Base-by-base conservation (phyloP, 306 rosid genomes). In the Trifolium pratense region DNA sequence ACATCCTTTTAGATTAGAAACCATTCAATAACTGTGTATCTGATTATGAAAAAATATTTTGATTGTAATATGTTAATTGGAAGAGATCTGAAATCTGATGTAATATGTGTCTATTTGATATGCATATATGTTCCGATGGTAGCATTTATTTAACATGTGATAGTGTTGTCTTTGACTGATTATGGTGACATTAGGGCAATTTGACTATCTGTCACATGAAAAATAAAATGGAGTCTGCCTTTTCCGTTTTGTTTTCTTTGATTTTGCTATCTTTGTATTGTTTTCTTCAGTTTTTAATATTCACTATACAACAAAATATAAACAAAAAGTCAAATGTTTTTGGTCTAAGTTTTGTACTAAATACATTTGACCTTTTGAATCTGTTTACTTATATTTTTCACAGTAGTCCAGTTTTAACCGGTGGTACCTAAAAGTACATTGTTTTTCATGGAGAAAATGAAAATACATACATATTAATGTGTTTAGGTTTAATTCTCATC, bases 401-500 rank as follows among this genome's bases (percentile, higher is more conserved):
- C 5, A n/a, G n/a, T 21, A 43, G 13, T 12, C n/a, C 5, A 43
- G 1, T 2, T 43, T 43, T 43, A 43, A 12, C n/a, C 6, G 13
- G 13, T 13, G 49, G 1, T 13, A 12, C 49, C 49, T 13, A 43
- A 43, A 12, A 13, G 16, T 43, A 43, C 49, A 43, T 0, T 43
- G 0, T 6, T 43, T 43, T 43, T 12, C n/a, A 13, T 43, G 5
- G 16, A 43, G n/a, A 43, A 12, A 12, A 40, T 40, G 4, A 40
- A 43, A 43, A 12, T 43, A 3, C 49, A 43, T 7, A 8, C 5
- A 31, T 3, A 36, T 7, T 64, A 11, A 6, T 45, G 25, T 75
- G 46, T 46, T 70, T 45, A 10, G 26, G 48, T 62, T 71, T 68
- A 25, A 62, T 68, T 67, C 23, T 57, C 53, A 48, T 79, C 59